These are phyloP conservation scores for Entomortierella beljakovae DNA, from an alignment of 192 early-diverging fungal genomes.

Conservation along the genomic window DNA sequence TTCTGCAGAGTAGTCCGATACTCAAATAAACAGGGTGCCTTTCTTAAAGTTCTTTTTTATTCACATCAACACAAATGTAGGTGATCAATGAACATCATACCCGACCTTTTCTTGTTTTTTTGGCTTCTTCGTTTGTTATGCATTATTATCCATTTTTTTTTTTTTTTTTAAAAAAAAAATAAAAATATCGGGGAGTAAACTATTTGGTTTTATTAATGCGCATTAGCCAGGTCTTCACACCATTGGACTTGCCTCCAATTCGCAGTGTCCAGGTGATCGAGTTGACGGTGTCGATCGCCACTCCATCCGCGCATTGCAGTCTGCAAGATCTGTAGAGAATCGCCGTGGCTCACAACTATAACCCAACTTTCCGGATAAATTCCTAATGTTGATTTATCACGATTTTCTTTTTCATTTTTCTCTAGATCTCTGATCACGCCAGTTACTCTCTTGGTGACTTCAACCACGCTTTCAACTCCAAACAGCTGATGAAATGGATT, in stretches of 20 bases:
- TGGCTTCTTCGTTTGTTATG: no score
- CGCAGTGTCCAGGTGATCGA: conserved; percentile 61
- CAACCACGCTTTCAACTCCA: conserved; percentile 37
- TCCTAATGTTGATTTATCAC: not conserved
- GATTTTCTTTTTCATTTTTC: not conserved
- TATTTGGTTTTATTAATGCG: not conserved
- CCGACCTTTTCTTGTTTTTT: no score
- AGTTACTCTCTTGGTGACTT: conserved; percentile 28
- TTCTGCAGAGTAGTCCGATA: no score
- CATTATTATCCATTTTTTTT: not conserved
- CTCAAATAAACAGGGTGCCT: no score
- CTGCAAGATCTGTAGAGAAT: conserved; percentile 64
- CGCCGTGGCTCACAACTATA: conserved; percentile 65
- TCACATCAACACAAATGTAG: no score
- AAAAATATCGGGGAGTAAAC: not conserved
- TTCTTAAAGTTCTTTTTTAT: no score
- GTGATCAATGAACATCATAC: no score
- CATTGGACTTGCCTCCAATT: conserved; percentile 51
- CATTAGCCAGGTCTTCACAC: conserved; percentile 19
- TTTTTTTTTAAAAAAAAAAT: no score
- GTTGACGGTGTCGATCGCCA: conserved; percentile 57
- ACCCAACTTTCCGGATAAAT: conserved; percentile 23
- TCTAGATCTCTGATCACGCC: conserved; percentile 17
- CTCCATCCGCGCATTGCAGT: conserved; percentile 57
- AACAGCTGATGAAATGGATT: conserved; percentile 25